phyloP scores from a whole-genome alignment of 306 rosid genomes.

The Ceratonia siliqua region DNA sequence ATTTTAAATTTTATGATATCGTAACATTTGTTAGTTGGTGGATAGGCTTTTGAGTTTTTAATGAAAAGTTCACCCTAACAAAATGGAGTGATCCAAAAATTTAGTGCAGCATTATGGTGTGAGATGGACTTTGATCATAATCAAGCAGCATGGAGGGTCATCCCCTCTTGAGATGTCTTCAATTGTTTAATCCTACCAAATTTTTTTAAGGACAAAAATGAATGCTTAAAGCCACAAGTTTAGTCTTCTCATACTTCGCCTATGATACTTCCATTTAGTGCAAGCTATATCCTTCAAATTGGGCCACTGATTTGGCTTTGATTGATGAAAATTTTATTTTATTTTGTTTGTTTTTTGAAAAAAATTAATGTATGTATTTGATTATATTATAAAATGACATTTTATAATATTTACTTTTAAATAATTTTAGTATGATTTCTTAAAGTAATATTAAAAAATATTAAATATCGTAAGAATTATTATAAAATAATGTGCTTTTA shows the following conservation, averaged over 20 bases:
- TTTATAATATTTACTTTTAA: too few relatives aligned
- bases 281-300: background rate
- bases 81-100: constrained; percentile 1
- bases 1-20: too few relatives aligned
- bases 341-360: background rate
- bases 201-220: background rate
- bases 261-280: background rate
- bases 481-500: too few relatives aligned
- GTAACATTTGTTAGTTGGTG: too few relatives aligned
- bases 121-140: constrained; percentile 24
- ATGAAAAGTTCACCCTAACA: background rate
- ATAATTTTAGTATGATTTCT: too few relatives aligned
- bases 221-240: background rate
- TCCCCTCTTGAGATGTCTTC: constrained; percentile 28
- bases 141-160: constrained; percentile 35
- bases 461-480: too few relatives aligned
- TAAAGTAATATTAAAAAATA: too few relatives aligned
- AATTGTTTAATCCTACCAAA: constrained; percentile 15
- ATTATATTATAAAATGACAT: too few relatives aligned
- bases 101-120: background rate
- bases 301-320: background rate
- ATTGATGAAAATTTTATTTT: background rate
- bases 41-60: background rate
- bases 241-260: background rate
- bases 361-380: too few relatives aligned